These are phyloP conservation scores for Colletotrichum limetticola DNA, from an alignment of 2,329 filamentous ascomycete genomes.

Conservation along the genomic window DNA sequence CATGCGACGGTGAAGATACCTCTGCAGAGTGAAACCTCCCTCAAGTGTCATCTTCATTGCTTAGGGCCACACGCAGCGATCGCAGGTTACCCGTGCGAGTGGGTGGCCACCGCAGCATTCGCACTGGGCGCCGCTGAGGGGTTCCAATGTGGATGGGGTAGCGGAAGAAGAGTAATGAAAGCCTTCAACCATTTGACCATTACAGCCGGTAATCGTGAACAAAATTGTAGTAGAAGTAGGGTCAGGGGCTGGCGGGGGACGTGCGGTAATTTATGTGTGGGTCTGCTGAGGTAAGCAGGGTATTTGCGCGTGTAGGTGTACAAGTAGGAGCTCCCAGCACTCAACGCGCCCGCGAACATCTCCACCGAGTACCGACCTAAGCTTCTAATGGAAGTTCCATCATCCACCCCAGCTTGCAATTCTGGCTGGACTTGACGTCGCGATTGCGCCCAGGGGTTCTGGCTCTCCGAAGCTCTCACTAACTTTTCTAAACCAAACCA, in stretches of 20 bases:
- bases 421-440: background rate
- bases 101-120: constrained; percentile 74
- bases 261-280: background rate
- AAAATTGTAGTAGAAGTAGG: background rate
- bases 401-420: background rate
- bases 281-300: background rate
- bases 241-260: background rate
- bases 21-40: constrained; percentile 80
- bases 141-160: constrained; percentile 67
- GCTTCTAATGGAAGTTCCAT: background rate
- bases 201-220: constrained; percentile 59
- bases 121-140: constrained; percentile 71
- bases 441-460: background rate
- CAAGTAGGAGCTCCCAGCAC: background rate
- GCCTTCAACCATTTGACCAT: constrained; percentile 71
- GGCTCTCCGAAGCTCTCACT: background rate
- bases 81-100: constrained; percentile 76
- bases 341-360: background rate
- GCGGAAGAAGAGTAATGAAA: constrained; percentile 60
- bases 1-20: constrained; percentile 76
- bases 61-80: constrained; percentile 70
- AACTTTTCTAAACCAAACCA: background rate
- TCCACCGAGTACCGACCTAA: constrained; percentile 2
- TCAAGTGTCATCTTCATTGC: constrained; percentile 77
- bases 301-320: background rate